These are phyloP conservation scores for Cytospora piceicola DNA, from an alignment of 2,329 filamentous ascomycete species.

Conservation along the genomic window DNA sequence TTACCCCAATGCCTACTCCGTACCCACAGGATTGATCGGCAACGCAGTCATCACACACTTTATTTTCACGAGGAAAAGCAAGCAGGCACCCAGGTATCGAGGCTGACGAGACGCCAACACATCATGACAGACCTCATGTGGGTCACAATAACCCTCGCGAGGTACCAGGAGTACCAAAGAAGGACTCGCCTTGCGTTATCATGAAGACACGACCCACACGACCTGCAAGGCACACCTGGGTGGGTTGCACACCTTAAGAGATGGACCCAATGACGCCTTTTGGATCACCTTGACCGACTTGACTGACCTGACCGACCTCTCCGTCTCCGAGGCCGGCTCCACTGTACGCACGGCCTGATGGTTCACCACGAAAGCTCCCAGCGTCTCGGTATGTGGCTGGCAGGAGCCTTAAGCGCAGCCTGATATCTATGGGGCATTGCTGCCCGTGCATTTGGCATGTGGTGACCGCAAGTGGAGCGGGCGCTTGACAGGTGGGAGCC, in stretches of 20 bases:
- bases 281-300: neutral
- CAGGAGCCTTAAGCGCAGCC: neutral
- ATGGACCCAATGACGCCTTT: neutral
- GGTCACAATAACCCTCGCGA: constrained; percentile 17
- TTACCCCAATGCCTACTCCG: neutral
- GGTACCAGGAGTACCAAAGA: neutral
- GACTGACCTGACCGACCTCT: neutral
- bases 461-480: neutral
- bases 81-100: constrained; percentile 14
- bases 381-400: neutral
- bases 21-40: neutral
- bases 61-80: constrained; percentile 3
- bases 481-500: neutral
- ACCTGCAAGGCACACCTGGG: constrained; percentile 24
- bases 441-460: neutral
- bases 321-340: neutral
- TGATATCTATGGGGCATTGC: neutral
- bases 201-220: constrained; percentile 24
- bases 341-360: neutral
- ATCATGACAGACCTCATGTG: constrained; percentile 22
- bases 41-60: neutral
- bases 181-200: constrained; percentile 17
- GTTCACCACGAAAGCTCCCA: neutral
- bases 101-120: constrained; percentile 19
- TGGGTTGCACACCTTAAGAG: constrained; percentile 16